Base-by-base conservation (phyloP, 225 moss, liverwort and hornwort genomes). In the Polytrichum formosum region DNA sequence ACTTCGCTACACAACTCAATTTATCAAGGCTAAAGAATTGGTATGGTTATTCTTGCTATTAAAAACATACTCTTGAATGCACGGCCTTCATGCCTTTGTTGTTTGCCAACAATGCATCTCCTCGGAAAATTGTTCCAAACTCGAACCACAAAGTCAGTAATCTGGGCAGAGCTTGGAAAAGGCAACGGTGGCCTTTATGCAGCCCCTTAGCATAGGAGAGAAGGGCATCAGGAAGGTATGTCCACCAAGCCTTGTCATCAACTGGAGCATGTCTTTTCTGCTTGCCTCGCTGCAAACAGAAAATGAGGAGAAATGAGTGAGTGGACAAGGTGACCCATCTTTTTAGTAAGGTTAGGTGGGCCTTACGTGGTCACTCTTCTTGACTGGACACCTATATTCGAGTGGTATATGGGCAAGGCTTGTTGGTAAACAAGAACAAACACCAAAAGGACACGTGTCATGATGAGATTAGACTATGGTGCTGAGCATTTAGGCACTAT, bases 131-230 rank as follows among this genome's bases (percentile, higher is more conserved):
- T 31, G 90, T 92, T 70, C 98, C 98, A 80, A 98, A 98, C 70
- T 98, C 92, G 63, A 98, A 98, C 98, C 98, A 98, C 68, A 98
- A 80, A 27, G 98, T 98, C 28, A 98, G 92, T 81, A 98, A 82
- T 70, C 98, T 94, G 68, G 98, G 98, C 75, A 98, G 86, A 58
- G 98, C 98, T 81, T 98, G 98, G 56, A 98, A 98, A 53, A 98
- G 88, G 64, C 88, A 91, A 58, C 88, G 76, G 64, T 98, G 98
- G 60, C 98, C 98, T 82, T 92, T 98, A 72, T 91, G 98, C 59
- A 98, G 84, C 53, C 91, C 94, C 72, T 98, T 98, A n/a, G 98
- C 98, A 72, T 98, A 98, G 66, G 87, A 98, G 10, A 98, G 81
- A 28, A 98, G 78, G 69, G 91, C 91, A 73, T 98, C 90, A 35